These are phyloP conservation scores for Xylaria sp. DNA, from an alignment of 2,329 filamentous ascomycete genomes.

Conservation along the genomic window DNA sequence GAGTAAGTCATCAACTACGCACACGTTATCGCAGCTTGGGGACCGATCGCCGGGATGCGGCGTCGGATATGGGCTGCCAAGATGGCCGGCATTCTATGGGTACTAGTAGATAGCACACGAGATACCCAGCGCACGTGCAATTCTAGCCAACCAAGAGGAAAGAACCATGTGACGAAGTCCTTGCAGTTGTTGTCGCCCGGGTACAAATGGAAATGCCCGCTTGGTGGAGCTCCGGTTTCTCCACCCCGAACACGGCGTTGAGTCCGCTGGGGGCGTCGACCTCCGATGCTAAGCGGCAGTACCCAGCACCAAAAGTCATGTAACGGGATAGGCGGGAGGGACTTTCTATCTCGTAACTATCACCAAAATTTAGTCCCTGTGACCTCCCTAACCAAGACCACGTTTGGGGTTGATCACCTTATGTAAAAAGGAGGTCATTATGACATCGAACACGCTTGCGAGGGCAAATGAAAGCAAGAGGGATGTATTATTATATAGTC, in stretches of 20 bases:
- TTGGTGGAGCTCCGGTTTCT: constrained; percentile 16
- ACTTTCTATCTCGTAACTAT: constrained; percentile 34
- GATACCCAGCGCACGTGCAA: not conserved
- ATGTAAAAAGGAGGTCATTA: constrained; percentile 19
- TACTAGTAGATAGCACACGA: not conserved
- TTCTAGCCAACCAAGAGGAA: not conserved
- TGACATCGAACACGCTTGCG: constrained; percentile 6
- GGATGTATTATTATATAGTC: constrained; percentile 24
- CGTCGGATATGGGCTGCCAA: constrained; percentile 7
- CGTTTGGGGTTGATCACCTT: not conserved
- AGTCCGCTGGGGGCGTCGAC: constrained; percentile 5
- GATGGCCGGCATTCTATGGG: not conserved
- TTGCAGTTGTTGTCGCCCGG: not conserved
- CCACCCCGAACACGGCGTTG: constrained; percentile 15
- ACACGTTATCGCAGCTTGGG: constrained; percentile 2
- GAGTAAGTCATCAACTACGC: too few species aligned
- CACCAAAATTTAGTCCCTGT: constrained; percentile 25
- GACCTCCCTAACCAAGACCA: constrained; percentile 15
- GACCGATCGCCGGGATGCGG: constrained; percentile 14
- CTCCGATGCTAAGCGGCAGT: constrained; percentile 35
- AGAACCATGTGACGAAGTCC: constrained; percentile 10
- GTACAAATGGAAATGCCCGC: constrained; percentile 5
- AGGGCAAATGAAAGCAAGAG: not conserved
- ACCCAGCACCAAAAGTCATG: constrained; percentile 6
- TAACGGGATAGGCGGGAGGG: not conserved